Evolutionary conservation across 257 asterid genomes (phyloP), one percentile per base, ranked within the genome.

Genomic region (Echium plantagineum): DNA sequence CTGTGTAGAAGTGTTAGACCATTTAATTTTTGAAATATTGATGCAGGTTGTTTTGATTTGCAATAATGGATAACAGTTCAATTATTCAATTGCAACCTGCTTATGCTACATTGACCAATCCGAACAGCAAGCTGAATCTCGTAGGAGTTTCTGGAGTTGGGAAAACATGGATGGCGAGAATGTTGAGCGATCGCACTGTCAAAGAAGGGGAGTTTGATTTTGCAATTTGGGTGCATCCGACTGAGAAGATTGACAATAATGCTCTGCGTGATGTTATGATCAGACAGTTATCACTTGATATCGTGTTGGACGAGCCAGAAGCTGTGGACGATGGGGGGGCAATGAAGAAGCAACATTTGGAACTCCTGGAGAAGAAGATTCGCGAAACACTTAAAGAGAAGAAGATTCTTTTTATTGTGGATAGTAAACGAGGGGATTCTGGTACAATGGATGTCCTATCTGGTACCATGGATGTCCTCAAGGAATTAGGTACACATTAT

Each of bases 91-190:
- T 42, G 49, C 15, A 42, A 42, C 10, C 49, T 42, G 49, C 49
- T 42, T 42, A 42, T 12, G 16, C 12, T 42, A 12, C 10, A 15
- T 3, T 42, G 49, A 13, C 17, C 17, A 10, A 42, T 42, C 0
- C 3, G 17, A 42, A 42, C 49, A 42, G 17, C 15, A 42, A 12
- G 49, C 17, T 42, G 15, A 13, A 2, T 56, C 75, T 70, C 15
- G 24, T 59, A 9, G 71, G 71, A 17, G 48, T 42, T 59, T 24
- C 70, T 13, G 71, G 71, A 48, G 42, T 70, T 31, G 75, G 75
- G 3, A 70, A 70, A 57, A 60, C 71, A 35, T 55, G 75, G 71
- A 59, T 60, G 49, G 70, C 70, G 17, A 63, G 65, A 52, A 70
- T 42, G 46, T 28, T 64, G 15, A 59, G 66, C 49, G n/a, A 42